A percentile compares a stretch with the other conserved stretches of the same genome.
These are phyloP conservation scores for Barnettozyma hawaiiensis DNA, from an alignment of 1,139 yeast genomes.

Conservation along the genomic window DNA sequence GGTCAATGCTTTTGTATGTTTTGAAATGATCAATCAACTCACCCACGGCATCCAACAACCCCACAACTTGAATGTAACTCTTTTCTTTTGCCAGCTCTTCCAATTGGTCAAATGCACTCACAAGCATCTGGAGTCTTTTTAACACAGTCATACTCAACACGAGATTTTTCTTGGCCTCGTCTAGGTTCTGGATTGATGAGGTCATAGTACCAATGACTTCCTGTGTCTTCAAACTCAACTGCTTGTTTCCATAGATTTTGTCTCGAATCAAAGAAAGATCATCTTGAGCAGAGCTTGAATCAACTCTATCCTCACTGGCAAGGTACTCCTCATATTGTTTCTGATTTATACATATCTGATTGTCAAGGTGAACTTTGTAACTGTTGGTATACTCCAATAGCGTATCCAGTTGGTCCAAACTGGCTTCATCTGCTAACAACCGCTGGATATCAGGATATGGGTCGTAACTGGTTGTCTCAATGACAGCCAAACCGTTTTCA, in stretches of 20 bases:
- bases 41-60: constrained; percentile 68
- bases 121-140: constrained; percentile 80
- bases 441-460: constrained; percentile 36
- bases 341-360: constrained; percentile 34
- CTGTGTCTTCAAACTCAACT: constrained; percentile 53
- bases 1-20: constrained; percentile 78
- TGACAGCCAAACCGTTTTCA: constrained; percentile 7
- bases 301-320: constrained; percentile 18
- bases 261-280: constrained; percentile 30
- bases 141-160: constrained; percentile 81
- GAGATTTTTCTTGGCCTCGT: constrained; percentile 74
- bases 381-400: constrained; percentile 36
- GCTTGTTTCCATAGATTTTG: constrained; percentile 40
- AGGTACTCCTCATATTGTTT: constrained; percentile 29
- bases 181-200: constrained; percentile 68
- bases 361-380: constrained; percentile 44
- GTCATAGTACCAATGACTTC: constrained; percentile 65
- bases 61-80: constrained; percentile 62
- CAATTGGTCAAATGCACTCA: constrained; percentile 69
- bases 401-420: constrained; percentile 43
- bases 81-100: constrained; percentile 40
- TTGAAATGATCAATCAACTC: constrained; percentile 75
- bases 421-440: constrained; percentile 35
- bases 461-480: constrained; percentile 30
- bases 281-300: constrained; percentile 18